Conservation (phyloP, 768 basidiomycete species). For the Podaxis sp. region DNA sequence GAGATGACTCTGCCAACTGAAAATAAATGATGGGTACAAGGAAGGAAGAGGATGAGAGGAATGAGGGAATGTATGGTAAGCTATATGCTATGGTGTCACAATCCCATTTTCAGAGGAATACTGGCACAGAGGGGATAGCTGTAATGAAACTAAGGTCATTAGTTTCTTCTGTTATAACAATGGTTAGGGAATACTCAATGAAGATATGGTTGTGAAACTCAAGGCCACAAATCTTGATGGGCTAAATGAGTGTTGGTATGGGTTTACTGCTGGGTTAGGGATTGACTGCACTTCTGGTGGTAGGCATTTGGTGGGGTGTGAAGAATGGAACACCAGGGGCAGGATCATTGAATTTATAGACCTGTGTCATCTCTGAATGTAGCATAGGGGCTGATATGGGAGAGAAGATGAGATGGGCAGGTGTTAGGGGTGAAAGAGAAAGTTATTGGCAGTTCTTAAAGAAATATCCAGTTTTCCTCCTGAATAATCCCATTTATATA, state of each 20-base stretch:
- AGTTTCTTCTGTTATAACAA: not conserved
- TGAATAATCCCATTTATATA: not conserved
- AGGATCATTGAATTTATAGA: conserved; percentile 25
- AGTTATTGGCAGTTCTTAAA: not conserved
- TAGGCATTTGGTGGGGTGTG: conserved; percentile 40
- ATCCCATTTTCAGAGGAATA: conserved; percentile 54
- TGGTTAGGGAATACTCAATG: conserved; percentile 26
- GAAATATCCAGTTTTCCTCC: not conserved
- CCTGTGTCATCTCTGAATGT: not conserved
- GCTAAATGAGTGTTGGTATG: conserved; percentile 42
- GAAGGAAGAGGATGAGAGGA: conserved; percentile 12
- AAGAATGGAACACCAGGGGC: conserved; percentile 41
- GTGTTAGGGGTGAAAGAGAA: not conserved
- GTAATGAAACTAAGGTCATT: not conserved
- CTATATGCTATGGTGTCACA: conserved; percentile 52
- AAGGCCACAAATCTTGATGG: conserved; percentile 47
- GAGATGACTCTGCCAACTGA: conserved; percentile 50
- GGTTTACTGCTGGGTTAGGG: conserved; percentile 34
- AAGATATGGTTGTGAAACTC: conserved; percentile 54
- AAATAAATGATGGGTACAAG: conserved; percentile 2
- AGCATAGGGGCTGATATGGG: not conserved
- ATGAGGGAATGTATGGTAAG: conserved; percentile 49
- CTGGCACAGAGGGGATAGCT: conserved; percentile 57
- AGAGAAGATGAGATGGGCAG: not conserved
- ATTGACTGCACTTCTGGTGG: conserved; percentile 39